These are phyloP conservation scores for Plasmodium adleri DNA, from an alignment of 169 alveolate genomes.

Conservation along the genomic window DNA sequence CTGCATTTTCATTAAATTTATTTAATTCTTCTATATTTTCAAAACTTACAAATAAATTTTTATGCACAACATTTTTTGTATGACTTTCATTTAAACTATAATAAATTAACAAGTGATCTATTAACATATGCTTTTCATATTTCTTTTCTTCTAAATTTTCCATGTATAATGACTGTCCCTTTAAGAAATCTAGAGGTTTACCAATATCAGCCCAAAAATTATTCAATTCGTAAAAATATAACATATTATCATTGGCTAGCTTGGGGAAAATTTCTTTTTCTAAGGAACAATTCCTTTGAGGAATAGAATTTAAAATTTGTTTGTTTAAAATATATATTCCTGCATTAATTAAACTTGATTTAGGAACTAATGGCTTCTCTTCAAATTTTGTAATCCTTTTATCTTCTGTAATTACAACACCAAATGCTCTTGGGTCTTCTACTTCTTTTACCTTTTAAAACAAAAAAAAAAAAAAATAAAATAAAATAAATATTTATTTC, in stretches of 20 bases:
- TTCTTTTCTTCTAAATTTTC: slow-evolving; percentile 30
- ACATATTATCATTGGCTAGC: slow-evolving; percentile 89
- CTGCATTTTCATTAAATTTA: slow-evolving; percentile 9
- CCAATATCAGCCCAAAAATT: slow-evolving; percentile 91
- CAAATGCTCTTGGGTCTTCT: slow-evolving; percentile 97
- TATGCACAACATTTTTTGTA: slow-evolving; percentile 12
- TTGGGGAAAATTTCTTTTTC: slow-evolving; percentile 97
- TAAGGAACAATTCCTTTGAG: slow-evolving; percentile 92
- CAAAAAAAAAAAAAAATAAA: slow-evolving; percentile 1
- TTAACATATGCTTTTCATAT: neutral
- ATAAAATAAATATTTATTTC: neutral
- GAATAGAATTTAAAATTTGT: slow-evolving; percentile 91
- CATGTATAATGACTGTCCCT: slow-evolving; percentile 80
- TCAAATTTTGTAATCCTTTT: slow-evolving; percentile 91
- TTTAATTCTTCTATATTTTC: slow-evolving; percentile 69
- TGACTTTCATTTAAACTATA: slow-evolving; percentile 18
- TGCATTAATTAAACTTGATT: slow-evolving; percentile 79
- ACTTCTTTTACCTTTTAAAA: slow-evolving; percentile 90
- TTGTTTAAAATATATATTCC: slow-evolving; percentile 93
- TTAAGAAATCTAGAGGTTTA: slow-evolving; percentile 80
- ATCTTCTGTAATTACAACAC: slow-evolving; percentile 95
- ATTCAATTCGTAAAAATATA: slow-evolving; percentile 84
- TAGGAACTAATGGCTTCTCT: slow-evolving; percentile 93
- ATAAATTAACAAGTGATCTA: slow-evolving; percentile 31
- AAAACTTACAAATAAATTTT: slow-evolving; percentile 55